Evolutionary conservation across 345 rosid genomes (phyloP), one percentile per base, ranked within the genome.

Genomic region (Anacardium occidentale): DNA sequence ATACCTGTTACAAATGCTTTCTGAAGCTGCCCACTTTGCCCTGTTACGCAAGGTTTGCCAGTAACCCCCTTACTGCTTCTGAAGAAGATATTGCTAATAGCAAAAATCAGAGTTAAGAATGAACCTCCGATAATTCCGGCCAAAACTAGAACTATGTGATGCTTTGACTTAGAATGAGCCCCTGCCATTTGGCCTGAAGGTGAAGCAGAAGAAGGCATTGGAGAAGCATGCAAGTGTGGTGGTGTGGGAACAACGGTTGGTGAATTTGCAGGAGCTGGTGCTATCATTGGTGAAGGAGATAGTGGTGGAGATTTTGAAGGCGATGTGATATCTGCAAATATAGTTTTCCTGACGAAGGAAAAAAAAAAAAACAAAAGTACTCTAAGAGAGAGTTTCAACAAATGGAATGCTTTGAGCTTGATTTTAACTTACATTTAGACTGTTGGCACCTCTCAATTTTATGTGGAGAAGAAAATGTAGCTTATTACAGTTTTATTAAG

Each of bases 11-110:
- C 73, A 81, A 91, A 84, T 74, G 94, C 88, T 77, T 83, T 86
- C 80, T 85, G 97, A 73, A 92, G 94, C 76, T 90, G 98, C 44
- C 98, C 96, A 78, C 94, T 91, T 81, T 92, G 83, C 57, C 98
- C 98, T 22, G 84, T 89, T 61, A 89, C 82, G 97, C 94, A 95
- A 51, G 99, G 98, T 74, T 81, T 90, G 77, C 92, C 92, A 40
- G 91, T 81, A 50, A 85, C 89, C 59, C 88, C 95, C 83, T 91
- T 88, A 34, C 79, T 86, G 69, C 77, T 80, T 75, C 83, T 65
- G 79, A 81, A 80, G 79, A 83, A 72, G 77, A 83, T n/a, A 54
- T 85, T 20, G 76, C 84, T 70, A 68, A 78, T 57, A 42, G 73
- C 82, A 26, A 80, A 79, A 22, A 80, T 37, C 53, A 87, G 68